Conservation (phyloP, 306 rosid genomes). For the Trifolium fragiferum region DNA sequence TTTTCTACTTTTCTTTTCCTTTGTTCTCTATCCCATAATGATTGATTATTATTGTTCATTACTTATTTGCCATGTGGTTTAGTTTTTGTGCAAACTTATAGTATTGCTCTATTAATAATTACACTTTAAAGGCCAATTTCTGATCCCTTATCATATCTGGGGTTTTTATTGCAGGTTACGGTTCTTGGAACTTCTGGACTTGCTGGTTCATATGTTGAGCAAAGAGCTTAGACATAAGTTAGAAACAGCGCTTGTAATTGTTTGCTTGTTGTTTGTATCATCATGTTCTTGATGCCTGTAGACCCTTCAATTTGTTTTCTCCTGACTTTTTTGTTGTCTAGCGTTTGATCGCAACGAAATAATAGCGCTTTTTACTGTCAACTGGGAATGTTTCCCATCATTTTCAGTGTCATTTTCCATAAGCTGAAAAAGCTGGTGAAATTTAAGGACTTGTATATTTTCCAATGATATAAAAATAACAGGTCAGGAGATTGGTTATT, state of each 20-base stretch:
- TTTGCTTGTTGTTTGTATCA: conserved; percentile 38
- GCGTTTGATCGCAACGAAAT: conserved; percentile 55
- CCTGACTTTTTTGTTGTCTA: conserved; percentile 39
- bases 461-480: conserved; percentile 33
- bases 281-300: conserved; percentile 47
- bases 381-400: conserved; percentile 23
- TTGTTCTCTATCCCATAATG: background rate
- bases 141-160: conserved; percentile 34
- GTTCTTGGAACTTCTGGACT: conserved; percentile 99
- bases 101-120: conserved; percentile 13
- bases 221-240: conserved; percentile 66
- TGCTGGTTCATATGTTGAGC: conserved; percentile 91
- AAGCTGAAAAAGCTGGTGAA: conserved; percentile 27
- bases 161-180: conserved; percentile 62
- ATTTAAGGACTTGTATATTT: conserved; percentile 6
- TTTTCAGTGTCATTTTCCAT: conserved; percentile 25
- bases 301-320: conserved; percentile 43
- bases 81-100: background rate
- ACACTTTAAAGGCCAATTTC: background rate
- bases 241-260: conserved; percentile 43
- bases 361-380: conserved; percentile 55
- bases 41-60: background rate
- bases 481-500: conserved; percentile 15
- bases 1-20: background rate
- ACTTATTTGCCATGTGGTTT: background rate